These are phyloP conservation scores for Talaromyces sp. DNA, from an alignment of 2,329 filamentous ascomycete genomes.

Conservation along the genomic window DNA sequence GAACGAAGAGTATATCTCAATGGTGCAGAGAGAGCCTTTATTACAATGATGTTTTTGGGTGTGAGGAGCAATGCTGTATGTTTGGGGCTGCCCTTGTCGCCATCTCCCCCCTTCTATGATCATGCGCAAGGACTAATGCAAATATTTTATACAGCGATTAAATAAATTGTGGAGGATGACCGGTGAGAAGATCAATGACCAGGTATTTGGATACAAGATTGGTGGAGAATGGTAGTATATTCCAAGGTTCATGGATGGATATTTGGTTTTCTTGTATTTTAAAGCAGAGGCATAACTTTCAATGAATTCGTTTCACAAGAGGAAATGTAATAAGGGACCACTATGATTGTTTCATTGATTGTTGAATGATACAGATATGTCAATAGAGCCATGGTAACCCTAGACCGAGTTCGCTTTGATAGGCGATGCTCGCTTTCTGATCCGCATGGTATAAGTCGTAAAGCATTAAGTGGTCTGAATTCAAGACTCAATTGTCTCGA, in stretches of 20 bases:
- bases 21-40: conserved; percentile 46
- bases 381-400: too few species aligned
- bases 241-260: too few species aligned
- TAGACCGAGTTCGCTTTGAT: background rate
- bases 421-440: background rate
- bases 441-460: too few species aligned
- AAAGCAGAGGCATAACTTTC: background rate
- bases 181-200: conserved; percentile 48
- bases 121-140: background rate
- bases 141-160: conserved; percentile 26
- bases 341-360: background rate
- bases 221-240: conserved; percentile 49
- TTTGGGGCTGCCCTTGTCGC: background rate
- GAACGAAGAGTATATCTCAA: conserved; percentile 47
- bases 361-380: too few species aligned
- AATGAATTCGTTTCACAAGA: background rate
- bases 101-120: too few species aligned
- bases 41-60: conserved; percentile 51
- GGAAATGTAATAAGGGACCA: background rate
- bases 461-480: too few species aligned
- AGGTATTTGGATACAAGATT: conserved; percentile 51
- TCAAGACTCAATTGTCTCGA: background rate
- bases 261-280: background rate
- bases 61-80: conserved; percentile 45
- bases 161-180: conserved; percentile 51